Conservation (phyloP, 352 stramenopile genomes). For the Phytophthora kernoviae region DNA sequence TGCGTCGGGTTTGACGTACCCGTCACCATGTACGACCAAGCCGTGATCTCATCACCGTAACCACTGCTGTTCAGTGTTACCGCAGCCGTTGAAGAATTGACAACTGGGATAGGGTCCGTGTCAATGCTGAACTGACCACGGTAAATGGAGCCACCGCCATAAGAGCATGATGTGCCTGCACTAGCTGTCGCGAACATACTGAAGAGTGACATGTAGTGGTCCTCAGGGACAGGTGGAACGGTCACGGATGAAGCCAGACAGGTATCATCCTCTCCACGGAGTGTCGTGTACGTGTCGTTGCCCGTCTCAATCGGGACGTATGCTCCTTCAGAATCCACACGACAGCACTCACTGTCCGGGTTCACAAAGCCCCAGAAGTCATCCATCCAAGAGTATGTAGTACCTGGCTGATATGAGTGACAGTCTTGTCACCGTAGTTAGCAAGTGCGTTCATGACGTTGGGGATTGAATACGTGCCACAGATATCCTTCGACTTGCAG, state of each 20-base stretch:
- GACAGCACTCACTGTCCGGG: conserved; percentile 64
- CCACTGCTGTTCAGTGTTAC: conserved; percentile 58
- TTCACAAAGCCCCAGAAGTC: conserved; percentile 72
- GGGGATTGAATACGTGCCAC: conserved; percentile 51
- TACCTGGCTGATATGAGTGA: conserved; percentile 63
- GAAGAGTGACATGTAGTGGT: conserved; percentile 76
- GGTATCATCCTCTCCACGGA: conserved; percentile 32
- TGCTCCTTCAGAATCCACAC: conserved; percentile 42
- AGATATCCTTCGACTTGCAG: conserved; percentile 71
- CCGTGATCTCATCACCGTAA: conserved; percentile 59
- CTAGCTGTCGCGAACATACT: conserved; percentile 73
- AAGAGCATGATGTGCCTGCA: conserved; percentile 61
- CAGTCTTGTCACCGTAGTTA: conserved; percentile 43
- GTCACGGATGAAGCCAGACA: conserved; percentile 19
- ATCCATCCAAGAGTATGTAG: conserved; percentile 74
- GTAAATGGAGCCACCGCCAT: conserved; percentile 73
- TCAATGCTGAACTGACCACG: conserved; percentile 70
- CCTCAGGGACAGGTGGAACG: conserved; percentile 47
- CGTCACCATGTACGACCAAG: conserved; percentile 74
- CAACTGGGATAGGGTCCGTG: conserved; percentile 52
- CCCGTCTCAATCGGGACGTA: conserved; percentile 55
- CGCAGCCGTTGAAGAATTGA: conserved; percentile 36
- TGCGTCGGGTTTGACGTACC: conserved; percentile 63
- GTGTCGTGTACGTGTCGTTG: conserved; percentile 52
- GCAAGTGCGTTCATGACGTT: conserved; percentile 68